Evolutionary conservation across 202 grass and related monocot genomes (phyloP).

Genomic region (Zizania palustris): DNA sequence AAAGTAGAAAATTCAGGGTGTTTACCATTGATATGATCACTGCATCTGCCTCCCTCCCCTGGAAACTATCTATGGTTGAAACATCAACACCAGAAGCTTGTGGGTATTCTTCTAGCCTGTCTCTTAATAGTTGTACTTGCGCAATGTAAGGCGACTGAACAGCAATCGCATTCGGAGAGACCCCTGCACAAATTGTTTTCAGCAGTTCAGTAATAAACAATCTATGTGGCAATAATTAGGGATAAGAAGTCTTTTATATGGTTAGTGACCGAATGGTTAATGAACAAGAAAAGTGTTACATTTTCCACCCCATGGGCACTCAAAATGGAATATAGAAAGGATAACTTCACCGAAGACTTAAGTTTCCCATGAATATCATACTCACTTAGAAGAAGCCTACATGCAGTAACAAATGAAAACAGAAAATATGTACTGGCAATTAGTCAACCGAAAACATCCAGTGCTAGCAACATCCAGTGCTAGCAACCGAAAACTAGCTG

Average conservation of each 20-base stretch:
- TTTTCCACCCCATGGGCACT: not conserved
- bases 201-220: constrained; percentile 1
- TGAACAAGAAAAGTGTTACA: not conserved
- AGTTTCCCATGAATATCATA: not conserved
- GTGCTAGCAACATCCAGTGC: not conserved
- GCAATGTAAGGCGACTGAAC: constrained; percentile 91
- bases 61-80: constrained; percentile 94
- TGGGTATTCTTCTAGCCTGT: constrained; percentile 67
- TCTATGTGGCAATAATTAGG: not conserved
- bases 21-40: constrained; percentile 88
- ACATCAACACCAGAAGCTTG: constrained; percentile 69
- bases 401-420: not conserved
- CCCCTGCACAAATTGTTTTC: constrained; percentile 57
- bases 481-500: not conserved
- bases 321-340: not conserved
- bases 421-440: not conserved
- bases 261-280: not conserved
- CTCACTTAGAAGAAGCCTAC: not conserved
- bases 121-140: constrained; percentile 80
- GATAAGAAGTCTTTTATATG: not conserved
- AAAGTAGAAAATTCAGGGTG: not conserved
- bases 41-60: constrained; percentile 82
- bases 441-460: not conserved
- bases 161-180: constrained; percentile 63
- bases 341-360: not conserved